A percentile compares a stretch with the other conserved stretches of the same genome.
Conservation (phyloP, 176 grass and related monocot genomes). For the Aechmea fasciata region DNA sequence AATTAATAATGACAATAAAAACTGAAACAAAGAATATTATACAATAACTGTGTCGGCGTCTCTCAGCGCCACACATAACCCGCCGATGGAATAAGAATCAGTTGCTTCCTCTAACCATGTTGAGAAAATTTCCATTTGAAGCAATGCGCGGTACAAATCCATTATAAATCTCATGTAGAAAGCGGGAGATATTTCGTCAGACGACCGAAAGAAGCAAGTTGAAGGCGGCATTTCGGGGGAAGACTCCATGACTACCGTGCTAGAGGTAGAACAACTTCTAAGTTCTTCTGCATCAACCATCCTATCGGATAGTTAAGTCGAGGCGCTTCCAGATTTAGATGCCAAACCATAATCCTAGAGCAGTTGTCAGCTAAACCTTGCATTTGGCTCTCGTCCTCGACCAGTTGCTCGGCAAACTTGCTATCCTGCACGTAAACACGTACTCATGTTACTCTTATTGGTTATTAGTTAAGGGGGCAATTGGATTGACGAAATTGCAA, state of each 20-base stretch:
- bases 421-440: slow-evolving; percentile 50
- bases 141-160: not conserved
- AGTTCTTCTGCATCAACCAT: slow-evolving; percentile 59
- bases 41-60: not conserved
- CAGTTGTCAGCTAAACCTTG: slow-evolving; percentile 81
- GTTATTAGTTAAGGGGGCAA: not conserved
- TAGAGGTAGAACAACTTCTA: slow-evolving; percentile 39
- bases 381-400: slow-evolving; percentile 76
- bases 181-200: not conserved
- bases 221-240: slow-evolving; percentile 3
- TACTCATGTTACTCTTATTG: slow-evolving; percentile 16
- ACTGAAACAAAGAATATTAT: too few species aligned
- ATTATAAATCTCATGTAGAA: not conserved
- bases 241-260: slow-evolving; percentile 14
- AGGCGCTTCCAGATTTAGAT: slow-evolving; percentile 49
- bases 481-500: too few species aligned
- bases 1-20: too few species aligned
- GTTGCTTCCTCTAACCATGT: not conserved
- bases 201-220: slow-evolving; percentile 23
- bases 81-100: not conserved
- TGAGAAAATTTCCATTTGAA: not conserved
- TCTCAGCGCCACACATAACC: not conserved
- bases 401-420: slow-evolving; percentile 70
- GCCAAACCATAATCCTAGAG: slow-evolving; percentile 77
- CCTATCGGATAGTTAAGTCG: slow-evolving; percentile 40